Evolutionary conservation across 495 filamentous ascomycete genomes (phyloP), one percentile per base, ranked within the genome.

Genomic region (Daldinia loculata): DNA sequence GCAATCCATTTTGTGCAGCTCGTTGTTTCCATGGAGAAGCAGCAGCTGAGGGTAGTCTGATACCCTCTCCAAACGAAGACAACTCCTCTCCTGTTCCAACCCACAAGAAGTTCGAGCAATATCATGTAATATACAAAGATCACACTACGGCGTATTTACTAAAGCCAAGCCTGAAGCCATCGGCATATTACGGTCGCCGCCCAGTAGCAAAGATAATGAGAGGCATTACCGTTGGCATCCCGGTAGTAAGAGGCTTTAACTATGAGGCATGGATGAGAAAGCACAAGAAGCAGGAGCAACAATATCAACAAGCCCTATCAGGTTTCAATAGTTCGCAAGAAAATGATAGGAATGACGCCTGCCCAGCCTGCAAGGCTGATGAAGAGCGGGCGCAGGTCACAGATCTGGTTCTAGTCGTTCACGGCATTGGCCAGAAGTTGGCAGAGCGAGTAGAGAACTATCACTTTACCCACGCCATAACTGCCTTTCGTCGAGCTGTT

Each of bases 351-450:
- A 50, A 67, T 22, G 78, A 76, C 19, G 80, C 79, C 6, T 88
- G 87, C 53, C 77, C 76, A n/a, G 83, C 80, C 4, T 86, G 84
- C 30, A 78, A 80, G 70, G 83, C 87, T 48, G 89, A 93, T 19
- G 78, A 78, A 53, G 86, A 91, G 36, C 84, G 90, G 24, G 89
- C 89, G 3, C 88, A 88, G 41, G 91, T 96, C 4, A 95, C 92
- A 9, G 95, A 99, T 76, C 79, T 99, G 22, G 86, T 97, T 17
- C 81, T 99, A 15, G 91, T 98, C 24, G 92, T 96, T 50, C 95
- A 99, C 76, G 95, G 94, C 12, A 98, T 99, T 56, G 95, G 95
- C 0, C 95, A 99, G 77, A 98, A 98, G 75, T 82, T 98, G n/a
- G 95, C 93, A 0, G 93, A 99, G 72, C 86, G 94, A 15, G 91